Percentiles rank a stretch among this genome's conserved stretches.
phyloP scores from a whole-genome alignment of 1,284 basidiomycete genomes.

The Papiliotrema flavescens region DNA sequence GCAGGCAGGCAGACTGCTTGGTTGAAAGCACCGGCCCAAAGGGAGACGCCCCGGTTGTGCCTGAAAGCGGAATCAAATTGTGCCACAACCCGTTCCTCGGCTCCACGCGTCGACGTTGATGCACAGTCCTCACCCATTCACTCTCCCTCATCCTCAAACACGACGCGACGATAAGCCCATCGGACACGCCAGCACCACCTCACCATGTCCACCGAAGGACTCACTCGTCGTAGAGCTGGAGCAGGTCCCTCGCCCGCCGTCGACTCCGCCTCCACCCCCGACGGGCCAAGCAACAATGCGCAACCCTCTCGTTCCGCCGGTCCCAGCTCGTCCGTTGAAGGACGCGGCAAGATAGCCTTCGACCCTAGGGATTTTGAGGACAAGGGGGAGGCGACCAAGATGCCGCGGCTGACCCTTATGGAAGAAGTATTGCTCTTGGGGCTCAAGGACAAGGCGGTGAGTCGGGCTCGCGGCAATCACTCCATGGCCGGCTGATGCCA shows the following conservation, averaged over 20 bases:
- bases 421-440: conserved; percentile 93
- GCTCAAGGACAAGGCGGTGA: conserved; percentile 83
- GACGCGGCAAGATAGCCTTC: conserved; percentile 81
- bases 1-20: not conserved
- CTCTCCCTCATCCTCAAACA: not conserved
- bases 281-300: conserved; percentile 12
- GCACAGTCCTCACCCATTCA: not conserved
- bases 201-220: conserved; percentile 43
- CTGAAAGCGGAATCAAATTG: not conserved
- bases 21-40: not conserved
- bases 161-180: not conserved
- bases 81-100: not conserved
- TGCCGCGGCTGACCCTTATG: conserved; percentile 89
- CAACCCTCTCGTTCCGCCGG: conserved; percentile 13
- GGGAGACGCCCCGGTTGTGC: not conserved
- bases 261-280: conserved; percentile 7
- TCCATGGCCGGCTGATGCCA: not conserved
- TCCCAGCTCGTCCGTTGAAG: conserved; percentile 61
- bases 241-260: conserved; percentile 30
- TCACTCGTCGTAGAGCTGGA: conserved; percentile 47
- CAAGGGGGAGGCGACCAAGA: conserved; percentile 67
- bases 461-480: conserved; percentile 39
- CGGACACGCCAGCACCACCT: not conserved
- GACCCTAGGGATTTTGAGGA: conserved; percentile 87
- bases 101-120: not conserved